Base-by-base conservation (phyloP, 2,329 filamentous ascomycete genomes). In the Aspergillus vadensis region DNA sequence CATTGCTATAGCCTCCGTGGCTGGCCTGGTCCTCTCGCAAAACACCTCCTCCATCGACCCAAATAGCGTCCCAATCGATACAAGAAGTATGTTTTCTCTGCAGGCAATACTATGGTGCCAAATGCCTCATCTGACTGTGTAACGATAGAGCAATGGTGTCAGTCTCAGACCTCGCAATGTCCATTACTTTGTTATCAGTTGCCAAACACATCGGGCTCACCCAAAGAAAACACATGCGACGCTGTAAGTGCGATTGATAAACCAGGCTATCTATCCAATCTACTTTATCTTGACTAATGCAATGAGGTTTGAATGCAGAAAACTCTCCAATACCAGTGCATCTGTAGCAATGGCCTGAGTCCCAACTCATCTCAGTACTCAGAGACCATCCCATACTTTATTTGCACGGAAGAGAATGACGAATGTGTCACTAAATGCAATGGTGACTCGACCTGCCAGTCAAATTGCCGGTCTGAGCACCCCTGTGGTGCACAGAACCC, bases 401-500 rank as follows among this genome's bases (percentile, higher is more conserved):
- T 84, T 73, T 88, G 86, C 77, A 82, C 80, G 9, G 79, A 85
- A 64, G 79, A 77, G 74, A 84, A 83, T 72, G 83, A 79, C 69
- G 77, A 86, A 64, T 87, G 85, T 67, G 83, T 86, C 23, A 67
- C 63, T 12, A 76, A 74, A 66, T 88, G 86, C 64, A 75, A 72
- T 32, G 67, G 71, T 17, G 66, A 84, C 69, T 80, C 80, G 58
- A 67, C 69, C 44, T 88, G 86, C 72, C 77, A 81, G 44, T 72
- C 75, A 57, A 67, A 73, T 38, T 88, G 86, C 74, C 80, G 82
- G 27, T 67, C 76, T 21, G 70, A 85, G 50, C 79, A 88, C 69
- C 85, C 84, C 4, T 88, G 86, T 70, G 86, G 86, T 66, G 86
- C 86, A n/a, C 81, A 85, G 69, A 75, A 81, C 61, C 86, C 86